Evolutionary conservation across 2,329 filamentous ascomycete species (phyloP).

Genomic region (Bipolaris bicolor): DNA sequence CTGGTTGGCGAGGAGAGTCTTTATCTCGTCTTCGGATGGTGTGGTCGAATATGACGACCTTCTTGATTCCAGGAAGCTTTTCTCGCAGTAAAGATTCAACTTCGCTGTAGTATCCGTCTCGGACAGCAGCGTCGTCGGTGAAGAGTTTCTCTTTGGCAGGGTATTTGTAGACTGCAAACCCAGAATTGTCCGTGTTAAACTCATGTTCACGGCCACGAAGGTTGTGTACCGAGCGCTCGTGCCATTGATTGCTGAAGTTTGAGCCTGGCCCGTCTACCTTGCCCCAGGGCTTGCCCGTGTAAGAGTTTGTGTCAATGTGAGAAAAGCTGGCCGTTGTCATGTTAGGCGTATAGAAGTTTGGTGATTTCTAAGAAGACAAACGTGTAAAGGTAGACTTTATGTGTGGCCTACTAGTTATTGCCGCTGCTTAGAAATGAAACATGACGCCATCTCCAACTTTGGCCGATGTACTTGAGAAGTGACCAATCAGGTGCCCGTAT

Average conservation of each 20-base stretch:
- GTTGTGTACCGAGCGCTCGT: conserved; percentile 59
- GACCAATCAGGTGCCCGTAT: conserved; percentile 23
- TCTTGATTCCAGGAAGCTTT: conserved; percentile 62
- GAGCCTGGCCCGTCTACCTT: conserved; percentile 67
- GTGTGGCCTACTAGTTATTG: conserved; percentile 22
- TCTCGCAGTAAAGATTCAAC: conserved; percentile 63
- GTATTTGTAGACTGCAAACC: conserved; percentile 62
- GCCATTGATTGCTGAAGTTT: conserved; percentile 59
- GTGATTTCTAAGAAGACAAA: background rate
- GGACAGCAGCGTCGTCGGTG: conserved; percentile 61
- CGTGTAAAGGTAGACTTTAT: conserved; percentile 7
- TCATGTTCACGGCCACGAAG: conserved; percentile 58
- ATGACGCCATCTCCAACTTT: conserved; percentile 29
- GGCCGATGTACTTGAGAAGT: conserved; percentile 18
- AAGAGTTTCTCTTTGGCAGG: conserved; percentile 63
- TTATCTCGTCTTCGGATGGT: conserved; percentile 66
- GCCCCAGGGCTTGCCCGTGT: conserved; percentile 63
- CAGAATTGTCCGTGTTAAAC: conserved; percentile 64
- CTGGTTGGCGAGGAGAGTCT: conserved; percentile 65
- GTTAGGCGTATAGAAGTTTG: conserved; percentile 28
- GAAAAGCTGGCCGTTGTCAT: conserved; percentile 67
- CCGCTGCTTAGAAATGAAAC: conserved; percentile 34
- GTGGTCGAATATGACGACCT: conserved; percentile 74
- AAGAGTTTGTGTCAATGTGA: conserved; percentile 64
- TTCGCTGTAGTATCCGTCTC: conserved; percentile 65